Evolutionary conservation across 148 eudicot species (phyloP).

Genomic region (Limonium bicolor): DNA sequence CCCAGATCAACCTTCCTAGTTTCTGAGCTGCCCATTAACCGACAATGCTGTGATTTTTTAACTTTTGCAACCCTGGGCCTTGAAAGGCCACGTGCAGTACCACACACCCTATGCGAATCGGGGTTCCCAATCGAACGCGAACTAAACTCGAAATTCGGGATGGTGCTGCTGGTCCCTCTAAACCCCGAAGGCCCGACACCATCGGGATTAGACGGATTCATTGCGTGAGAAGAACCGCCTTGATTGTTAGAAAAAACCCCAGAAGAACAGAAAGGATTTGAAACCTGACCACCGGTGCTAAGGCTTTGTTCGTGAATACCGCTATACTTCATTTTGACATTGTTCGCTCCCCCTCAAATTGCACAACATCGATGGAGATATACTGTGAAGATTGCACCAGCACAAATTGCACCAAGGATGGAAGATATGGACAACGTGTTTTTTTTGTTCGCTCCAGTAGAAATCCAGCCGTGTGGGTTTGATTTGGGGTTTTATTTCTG

Average conservation of each 20-base stretch:
- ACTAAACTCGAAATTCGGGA: slow-evolving; percentile 33
- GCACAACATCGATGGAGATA: too few relatives aligned
- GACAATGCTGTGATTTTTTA: slow-evolving; percentile 23
- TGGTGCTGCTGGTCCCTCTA: slow-evolving; percentile 12
- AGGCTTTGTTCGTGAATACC: slow-evolving; percentile 7
- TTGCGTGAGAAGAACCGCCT: slow-evolving; percentile 1
- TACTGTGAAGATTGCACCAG: too few relatives aligned
- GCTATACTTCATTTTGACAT: too few relatives aligned
- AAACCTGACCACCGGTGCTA: slow-evolving; percentile 14
- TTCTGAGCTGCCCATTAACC: slow-evolving; percentile 16
- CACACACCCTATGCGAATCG: slow-evolving; percentile 21
- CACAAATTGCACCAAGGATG: too few relatives aligned
- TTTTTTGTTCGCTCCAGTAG: too few relatives aligned
- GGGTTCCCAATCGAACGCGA: slow-evolving; percentile 14
- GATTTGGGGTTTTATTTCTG: too few relatives aligned
- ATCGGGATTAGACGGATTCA: slow-evolving; percentile 14
- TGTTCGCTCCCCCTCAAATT: too few relatives aligned
- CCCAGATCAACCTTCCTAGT: slow-evolving; percentile 30
- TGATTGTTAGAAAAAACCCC: slow-evolving; percentile 11
- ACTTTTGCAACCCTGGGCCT: slow-evolving; percentile 38
- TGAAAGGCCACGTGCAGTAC: slow-evolving; percentile 21
- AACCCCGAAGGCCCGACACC: slow-evolving; percentile 20
- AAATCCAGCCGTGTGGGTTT: too few relatives aligned
- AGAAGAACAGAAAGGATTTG: slow-evolving; percentile 6
- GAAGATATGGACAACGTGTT: too few relatives aligned